These are phyloP conservation scores for Hyphodiscus sp. DNA, from an alignment of 2,329 filamentous ascomycete genomes.

Conservation along the genomic window DNA sequence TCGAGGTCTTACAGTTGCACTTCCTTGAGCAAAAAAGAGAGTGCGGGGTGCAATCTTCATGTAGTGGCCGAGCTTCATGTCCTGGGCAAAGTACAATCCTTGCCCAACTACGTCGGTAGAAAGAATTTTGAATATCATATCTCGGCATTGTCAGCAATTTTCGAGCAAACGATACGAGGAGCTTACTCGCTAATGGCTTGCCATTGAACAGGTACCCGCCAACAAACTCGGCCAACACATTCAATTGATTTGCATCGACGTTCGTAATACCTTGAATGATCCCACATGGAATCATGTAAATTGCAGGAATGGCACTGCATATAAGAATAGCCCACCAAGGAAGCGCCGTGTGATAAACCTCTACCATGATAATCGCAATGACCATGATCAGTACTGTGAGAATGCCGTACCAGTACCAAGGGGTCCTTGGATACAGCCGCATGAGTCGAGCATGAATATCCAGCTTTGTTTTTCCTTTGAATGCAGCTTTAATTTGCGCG, in stretches of 20 bases:
- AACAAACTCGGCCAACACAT: conserved; percentile 37
- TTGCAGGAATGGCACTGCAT: too few species aligned
- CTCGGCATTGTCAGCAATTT: conserved; percentile 51
- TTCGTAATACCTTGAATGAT: conserved; percentile 40
- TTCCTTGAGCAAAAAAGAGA: conserved; percentile 38
- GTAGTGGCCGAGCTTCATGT: conserved; percentile 45
- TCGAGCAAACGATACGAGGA: conserved; percentile 22
- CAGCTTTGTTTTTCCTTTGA: too few species aligned
- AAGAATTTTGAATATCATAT: conserved; percentile 70
- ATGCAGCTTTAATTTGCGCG: too few species aligned
- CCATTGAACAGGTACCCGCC: conserved; percentile 54
- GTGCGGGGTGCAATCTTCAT: conserved; percentile 29
- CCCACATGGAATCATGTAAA: too few species aligned
- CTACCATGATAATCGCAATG: too few species aligned
- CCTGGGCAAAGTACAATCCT: conserved; percentile 38
- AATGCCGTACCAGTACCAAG: too few species aligned
- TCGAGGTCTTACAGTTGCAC: conserved; percentile 54
- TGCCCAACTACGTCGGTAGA: conserved; percentile 37
- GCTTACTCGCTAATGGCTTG: background rate
- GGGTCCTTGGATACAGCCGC: too few species aligned
- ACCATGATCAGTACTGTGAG: too few species aligned
- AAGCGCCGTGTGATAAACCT: too few species aligned
- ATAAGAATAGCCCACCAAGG: too few species aligned
- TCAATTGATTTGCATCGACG: conserved; percentile 42
- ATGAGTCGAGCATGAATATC: too few species aligned